Evolutionary conservation across 768 basidiomycete species (phyloP), one percentile per base, ranked within the genome.

Genomic region (Mycena sanguinolenta): DNA sequence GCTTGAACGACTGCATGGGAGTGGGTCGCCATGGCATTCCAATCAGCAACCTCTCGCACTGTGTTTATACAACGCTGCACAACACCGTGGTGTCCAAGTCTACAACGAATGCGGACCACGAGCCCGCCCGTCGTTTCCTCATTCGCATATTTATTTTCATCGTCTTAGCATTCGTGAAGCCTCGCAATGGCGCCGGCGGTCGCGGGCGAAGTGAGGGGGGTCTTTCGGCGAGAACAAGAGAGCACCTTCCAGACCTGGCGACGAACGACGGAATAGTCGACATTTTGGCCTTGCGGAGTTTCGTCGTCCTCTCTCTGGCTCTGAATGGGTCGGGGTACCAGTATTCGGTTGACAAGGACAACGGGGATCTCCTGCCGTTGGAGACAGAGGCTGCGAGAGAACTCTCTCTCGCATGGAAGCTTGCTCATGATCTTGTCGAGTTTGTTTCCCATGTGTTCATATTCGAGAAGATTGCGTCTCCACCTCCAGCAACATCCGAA

Each of bases 81-180:
- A 63, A 63, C 25, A 19, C 32, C 0, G 13, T 63, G 0, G 21
- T 38, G 1, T 9, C 46, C 1, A 25, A 21, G 4, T 23, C 21
- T 0, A 63, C 61, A 4, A 63, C 61, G 2, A 63, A 63, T 12
- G 61, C 50, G 3, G 61, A 63, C 10, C 61, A 52, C 27, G 50
- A 63, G 25, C 49, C 61, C 2, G 61, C 50, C 6, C 50, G 49
- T 3, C 61, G 49, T 9, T 63, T 63, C 25, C 30, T 63, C 0
- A 21, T 53, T 0, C 61, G 50, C 0, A 63, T 63, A 0, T 63
- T 63, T 32, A 53, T 63, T 23, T 63, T 52, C 13, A 7, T 32
- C 5, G n/a, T n/a, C 2, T 34, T 52, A 13, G 49, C 46, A 4
- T 50, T 63, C 14, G 25, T 32, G 6, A 25, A 52, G 14, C 23